Conservation (phyloP, 805 yeast species). For the Candida vaughaniae region DNA sequence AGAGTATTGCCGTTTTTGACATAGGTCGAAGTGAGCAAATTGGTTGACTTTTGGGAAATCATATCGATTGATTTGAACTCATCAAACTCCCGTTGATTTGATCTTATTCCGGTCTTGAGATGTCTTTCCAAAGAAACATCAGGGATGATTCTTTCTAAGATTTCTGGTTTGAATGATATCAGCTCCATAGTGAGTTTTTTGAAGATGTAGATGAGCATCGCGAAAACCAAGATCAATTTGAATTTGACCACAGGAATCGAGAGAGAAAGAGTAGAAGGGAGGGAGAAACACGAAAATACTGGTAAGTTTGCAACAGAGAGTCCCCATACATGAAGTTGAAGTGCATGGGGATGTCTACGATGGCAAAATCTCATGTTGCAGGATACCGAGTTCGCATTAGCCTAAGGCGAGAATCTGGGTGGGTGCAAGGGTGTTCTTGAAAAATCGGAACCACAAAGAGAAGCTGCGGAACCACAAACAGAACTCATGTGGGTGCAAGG, state of each 20-base stretch:
- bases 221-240: conserved; percentile 1
- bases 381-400: neutral
- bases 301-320: no score
- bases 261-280: neutral
- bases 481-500: no score
- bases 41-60: conserved; percentile 20
- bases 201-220: conserved; percentile 1
- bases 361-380: no score
- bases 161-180: conserved; percentile 74
- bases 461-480: no score
- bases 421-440: no score
- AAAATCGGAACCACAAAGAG: no score
- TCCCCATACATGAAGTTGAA: no score
- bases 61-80: conserved; percentile 66
- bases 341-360: no score
- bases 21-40: conserved; percentile 9
- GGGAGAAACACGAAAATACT: neutral
- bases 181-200: conserved; percentile 18
- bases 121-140: conserved; percentile 80
- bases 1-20: conserved; percentile 15
- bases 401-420: no score
- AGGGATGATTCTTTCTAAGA: conserved; percentile 81
- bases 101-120: conserved; percentile 71
- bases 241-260: neutral
- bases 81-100: conserved; percentile 64